Evolutionary conservation across 768 basidiomycete genomes (phyloP).

Genomic region (Pulveroboletus frians): DNA sequence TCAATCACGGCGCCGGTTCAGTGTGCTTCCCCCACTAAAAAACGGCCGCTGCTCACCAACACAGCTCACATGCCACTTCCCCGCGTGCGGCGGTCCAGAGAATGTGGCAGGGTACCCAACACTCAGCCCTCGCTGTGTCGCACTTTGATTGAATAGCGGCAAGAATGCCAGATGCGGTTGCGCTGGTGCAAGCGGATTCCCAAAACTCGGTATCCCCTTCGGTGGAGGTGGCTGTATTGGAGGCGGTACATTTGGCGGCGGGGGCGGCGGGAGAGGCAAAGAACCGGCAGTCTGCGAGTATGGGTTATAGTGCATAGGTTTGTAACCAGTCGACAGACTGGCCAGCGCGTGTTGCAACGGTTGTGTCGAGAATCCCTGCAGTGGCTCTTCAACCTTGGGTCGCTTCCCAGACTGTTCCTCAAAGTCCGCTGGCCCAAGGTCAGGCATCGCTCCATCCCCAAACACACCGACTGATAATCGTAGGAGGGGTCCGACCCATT

Average conservation of each 20-base stretch:
- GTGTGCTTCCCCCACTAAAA: background rate
- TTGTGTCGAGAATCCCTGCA: constrained; percentile 30
- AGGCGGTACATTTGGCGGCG: constrained; percentile 28
- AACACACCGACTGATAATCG: constrained; percentile 22
- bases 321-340: constrained; percentile 15
- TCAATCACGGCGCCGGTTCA: constrained; percentile 4
- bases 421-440: constrained; percentile 23
- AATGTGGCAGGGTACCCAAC: constrained; percentile 59
- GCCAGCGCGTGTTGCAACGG: constrained; percentile 20
- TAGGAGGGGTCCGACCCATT: constrained; percentile 50
- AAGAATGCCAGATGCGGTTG: constrained; percentile 60
- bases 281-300: constrained; percentile 15
- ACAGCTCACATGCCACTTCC: constrained; percentile 62
- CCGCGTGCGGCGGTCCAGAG: constrained; percentile 62
- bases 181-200: constrained; percentile 62
- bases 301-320: constrained; percentile 29
- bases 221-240: constrained; percentile 36
- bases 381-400: constrained; percentile 26
- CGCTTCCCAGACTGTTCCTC: constrained; percentile 28
- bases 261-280: constrained; percentile 20
- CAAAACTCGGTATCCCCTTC: constrained; percentile 26
- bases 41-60: constrained; percentile 46
- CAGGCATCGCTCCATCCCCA: constrained; percentile 9
- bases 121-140: constrained; percentile 55
- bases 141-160: constrained; percentile 71